Evolutionary conservation across 352 stramenopile genomes (phyloP).

Genomic region (Pythium folliculosum): DNA sequence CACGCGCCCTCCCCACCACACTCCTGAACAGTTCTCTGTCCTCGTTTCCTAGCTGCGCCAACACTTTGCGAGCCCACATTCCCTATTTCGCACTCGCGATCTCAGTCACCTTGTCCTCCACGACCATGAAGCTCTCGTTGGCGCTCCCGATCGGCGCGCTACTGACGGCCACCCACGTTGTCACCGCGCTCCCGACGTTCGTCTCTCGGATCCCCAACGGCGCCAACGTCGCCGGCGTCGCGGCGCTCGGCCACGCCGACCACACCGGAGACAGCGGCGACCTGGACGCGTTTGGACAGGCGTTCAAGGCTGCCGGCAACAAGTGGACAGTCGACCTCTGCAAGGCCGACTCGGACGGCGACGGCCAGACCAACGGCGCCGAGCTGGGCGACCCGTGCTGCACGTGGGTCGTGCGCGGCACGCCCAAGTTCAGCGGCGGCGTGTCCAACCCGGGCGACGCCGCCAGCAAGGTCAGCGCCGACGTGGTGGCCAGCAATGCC

Average conservation of each 20-base stretch:
- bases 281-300: conserved; percentile 40
- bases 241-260: conserved; percentile 25
- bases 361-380: conserved; percentile 59
- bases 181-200: conserved; percentile 11
- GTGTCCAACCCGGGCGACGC: conserved; percentile 27
- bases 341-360: conserved; percentile 51
- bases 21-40: too few species aligned
- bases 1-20: too few species aligned
- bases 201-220: conserved; percentile 34
- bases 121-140: too few species aligned
- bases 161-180: too few species aligned
- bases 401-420: conserved; percentile 25
- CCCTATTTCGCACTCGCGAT: too few species aligned
- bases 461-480: not conserved
- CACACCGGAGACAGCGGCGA: conserved; percentile 1
- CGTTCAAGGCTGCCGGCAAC: conserved; percentile 28
- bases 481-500: not conserved
- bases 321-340: conserved; percentile 42
- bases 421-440: conserved; percentile 14
- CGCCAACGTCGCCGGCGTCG: conserved; percentile 22
- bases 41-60: too few species aligned
- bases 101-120: too few species aligned
- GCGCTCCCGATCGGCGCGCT: too few species aligned
- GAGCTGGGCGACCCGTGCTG: conserved; percentile 66
- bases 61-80: too few species aligned